Base-by-base conservation (phyloP, 768 basidiomycete species). In the Psilocybe tampanensis region DNA sequence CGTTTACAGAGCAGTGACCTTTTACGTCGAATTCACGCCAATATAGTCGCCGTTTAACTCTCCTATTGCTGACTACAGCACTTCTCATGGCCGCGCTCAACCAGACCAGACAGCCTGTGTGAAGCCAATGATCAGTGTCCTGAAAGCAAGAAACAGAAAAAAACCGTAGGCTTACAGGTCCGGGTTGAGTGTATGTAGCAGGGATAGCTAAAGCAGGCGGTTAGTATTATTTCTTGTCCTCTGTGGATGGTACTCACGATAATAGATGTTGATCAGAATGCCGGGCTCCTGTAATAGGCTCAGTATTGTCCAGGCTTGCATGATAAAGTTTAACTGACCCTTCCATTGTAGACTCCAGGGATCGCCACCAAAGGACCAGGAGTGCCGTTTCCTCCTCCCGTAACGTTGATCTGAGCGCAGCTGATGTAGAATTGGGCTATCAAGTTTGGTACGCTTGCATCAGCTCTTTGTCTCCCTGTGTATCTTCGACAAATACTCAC, bases 401-500 rank as follows among this genome's bases (percentile, higher is more conserved):
- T 74, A 42, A 79, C 74, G 47, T 72, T 70, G 48, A 79, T 61
- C 52, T 79, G 78, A 5, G 67, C 76, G 59, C 78, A 79, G 58
- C 66, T 66, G 54, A 73, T 68, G 62, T 73, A 73, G 67, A 70
- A 73, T 67, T 73, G 72, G 11, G 70, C 72, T 66, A 51, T 26
- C 39, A 24, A 18, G 8, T 6, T 15, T 12, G 13, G 51, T n/a
- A 53, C 8, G n/a, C 29, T 26, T n/a, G 8, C 3, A 26, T 18
- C 34, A 12, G 13, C 3, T 13, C 19, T 49, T 34, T 18, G 33
- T 4, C 12, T n/a, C 3, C 8, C 18, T 26, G 33, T n/a, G 7
- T 22, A 23, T 26, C 2, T 3, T 7, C 22, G 19, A 7, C 1
- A 34, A 2, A 22, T 18, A 44, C 52, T 29, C 8, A 53, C 52